phyloP scores from a whole-genome alignment of 805 yeast species.

The Wickerhamomyces alni region DNA sequence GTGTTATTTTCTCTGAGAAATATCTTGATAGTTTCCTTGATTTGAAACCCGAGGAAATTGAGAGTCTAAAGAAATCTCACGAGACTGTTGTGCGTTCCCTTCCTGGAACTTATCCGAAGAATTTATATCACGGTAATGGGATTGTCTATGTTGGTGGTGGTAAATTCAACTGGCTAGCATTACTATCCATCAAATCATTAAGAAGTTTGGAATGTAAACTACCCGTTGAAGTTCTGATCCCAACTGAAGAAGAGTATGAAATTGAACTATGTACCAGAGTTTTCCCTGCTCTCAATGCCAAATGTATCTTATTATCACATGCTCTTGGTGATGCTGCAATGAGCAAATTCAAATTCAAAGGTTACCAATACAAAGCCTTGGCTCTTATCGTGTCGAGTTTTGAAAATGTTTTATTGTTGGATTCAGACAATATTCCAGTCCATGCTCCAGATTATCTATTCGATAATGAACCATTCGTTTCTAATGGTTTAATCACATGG shows the following conservation, averaged over 20 bases:
- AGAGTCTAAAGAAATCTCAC: conserved; percentile 43
- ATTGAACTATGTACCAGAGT: conserved; percentile 55
- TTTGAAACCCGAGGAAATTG: conserved; percentile 36
- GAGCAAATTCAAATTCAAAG: conserved; percentile 44
- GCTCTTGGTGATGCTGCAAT: conserved; percentile 53
- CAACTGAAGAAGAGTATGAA: conserved; percentile 62
- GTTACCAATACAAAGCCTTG: conserved; percentile 62
- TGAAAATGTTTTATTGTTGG: conserved; percentile 66
- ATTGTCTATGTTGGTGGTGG: conserved; percentile 65
- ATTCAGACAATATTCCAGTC: conserved; percentile 69
- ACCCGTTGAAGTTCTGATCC: conserved; percentile 73
- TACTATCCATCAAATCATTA: conserved; percentile 42
- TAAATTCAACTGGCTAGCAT: conserved; percentile 47
- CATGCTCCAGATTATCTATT: conserved; percentile 58
- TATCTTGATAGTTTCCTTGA: conserved; percentile 46
- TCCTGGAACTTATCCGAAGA: conserved; percentile 42
- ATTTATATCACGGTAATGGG: conserved; percentile 47
- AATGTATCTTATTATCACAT: conserved; percentile 57
- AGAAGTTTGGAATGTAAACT: conserved; percentile 41
- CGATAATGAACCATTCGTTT: conserved; percentile 45
- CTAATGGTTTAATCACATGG: conserved; percentile 57
- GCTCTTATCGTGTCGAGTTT: conserved; percentile 68
- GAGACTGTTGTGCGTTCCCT: conserved; percentile 35
- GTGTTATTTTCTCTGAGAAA: conserved; percentile 43
- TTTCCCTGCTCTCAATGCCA: conserved; percentile 56